Percentiles rank a stretch among this genome's conserved stretches.
Evolutionary conservation across 768 basidiomycete genomes (phyloP).

Genomic region (Collybia sp.): DNA sequence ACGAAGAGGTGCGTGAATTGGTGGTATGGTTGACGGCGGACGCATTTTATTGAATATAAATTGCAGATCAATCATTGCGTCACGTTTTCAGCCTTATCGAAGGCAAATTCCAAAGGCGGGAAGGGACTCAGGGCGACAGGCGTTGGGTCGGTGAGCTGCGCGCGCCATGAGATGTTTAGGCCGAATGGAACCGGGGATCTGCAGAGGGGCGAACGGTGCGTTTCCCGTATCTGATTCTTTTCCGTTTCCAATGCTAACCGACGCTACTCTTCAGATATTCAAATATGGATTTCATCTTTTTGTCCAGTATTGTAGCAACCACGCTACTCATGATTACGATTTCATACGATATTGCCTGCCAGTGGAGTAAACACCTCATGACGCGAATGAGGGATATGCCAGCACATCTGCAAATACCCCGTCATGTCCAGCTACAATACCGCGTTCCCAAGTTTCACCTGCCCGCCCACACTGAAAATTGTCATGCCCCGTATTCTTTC

Average conservation of each 20-base stretch:
- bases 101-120: conserved; percentile 16
- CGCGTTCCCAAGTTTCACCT: too few species aligned
- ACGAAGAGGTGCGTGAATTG: too few species aligned
- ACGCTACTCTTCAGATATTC: conserved; percentile 8
- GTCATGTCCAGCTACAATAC: not conserved
- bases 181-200: conserved; percentile 21
- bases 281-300: conserved; percentile 17
- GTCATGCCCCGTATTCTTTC: too few species aligned
- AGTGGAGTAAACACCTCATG: conserved; percentile 15
- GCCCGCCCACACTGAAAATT: too few species aligned
- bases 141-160: too few species aligned
- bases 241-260: not conserved
- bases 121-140: too few species aligned
- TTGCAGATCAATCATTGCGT: conserved; percentile 19
- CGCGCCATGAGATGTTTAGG: conserved; percentile 23
- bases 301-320: conserved; percentile 3
- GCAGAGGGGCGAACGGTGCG: conserved; percentile 28
- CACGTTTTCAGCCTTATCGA: too few species aligned
- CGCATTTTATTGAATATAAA: too few species aligned
- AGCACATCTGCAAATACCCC: conserved; percentile 3
- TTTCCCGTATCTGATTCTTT: not conserved
- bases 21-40: too few species aligned
- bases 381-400: conserved; percentile 9
- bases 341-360: conserved; percentile 26
- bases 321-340: conserved; percentile 3